Evolutionary conservation across 2,329 filamentous ascomycete species (phyloP), one percentile per base, ranked within the genome.

Genomic region (Escovopsis sp.): DNA sequence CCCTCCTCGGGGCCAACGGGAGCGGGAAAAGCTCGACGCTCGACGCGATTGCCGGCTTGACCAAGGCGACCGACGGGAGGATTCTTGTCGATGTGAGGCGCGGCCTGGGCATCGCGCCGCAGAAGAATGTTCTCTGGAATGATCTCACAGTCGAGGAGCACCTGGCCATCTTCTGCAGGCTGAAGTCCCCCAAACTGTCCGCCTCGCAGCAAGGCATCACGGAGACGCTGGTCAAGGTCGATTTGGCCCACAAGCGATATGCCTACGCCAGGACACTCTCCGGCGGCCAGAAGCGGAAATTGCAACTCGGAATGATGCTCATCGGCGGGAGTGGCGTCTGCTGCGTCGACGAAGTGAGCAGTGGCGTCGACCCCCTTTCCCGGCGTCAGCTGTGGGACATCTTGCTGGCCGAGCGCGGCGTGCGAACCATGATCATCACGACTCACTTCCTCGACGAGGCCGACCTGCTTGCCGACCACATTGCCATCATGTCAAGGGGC

Each of bases 371-470:
- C 55, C 87, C 89, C 0, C 65, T 95, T 1, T 88, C 83, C 15
- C 72, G 89, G 42, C 69, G 87, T 25, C 94, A 94, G 62, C 84
- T 95, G 20, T 95, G 88, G 88, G 86, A 94, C 50, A 95, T 95
- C 45, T 67, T 95, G 16, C 67, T 94, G 11, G 82, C 82, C 1
- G 87, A 94, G 59, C 76, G 88, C 43, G 87, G 86, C 15, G 71
- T 71, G 45, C 70, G 88, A 35, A 94, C 88, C 0, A 83, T 94
- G 51, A 75, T 95, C 35, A 61, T 95, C 43, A 95, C 88, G 0
- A 95, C 88, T 0, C 89, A 95, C 58, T 95, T 94, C 58, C 69
- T 95, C 8, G 89, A 95, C 53, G 89, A 95, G 60, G 89, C 88
- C 1, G 88, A 95, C 54, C 67, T 94, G 2, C 71, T 95, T 1